Evolutionary conservation across 169 alveolate species (phyloP).

Genomic region (Theileria annulata): DNA sequence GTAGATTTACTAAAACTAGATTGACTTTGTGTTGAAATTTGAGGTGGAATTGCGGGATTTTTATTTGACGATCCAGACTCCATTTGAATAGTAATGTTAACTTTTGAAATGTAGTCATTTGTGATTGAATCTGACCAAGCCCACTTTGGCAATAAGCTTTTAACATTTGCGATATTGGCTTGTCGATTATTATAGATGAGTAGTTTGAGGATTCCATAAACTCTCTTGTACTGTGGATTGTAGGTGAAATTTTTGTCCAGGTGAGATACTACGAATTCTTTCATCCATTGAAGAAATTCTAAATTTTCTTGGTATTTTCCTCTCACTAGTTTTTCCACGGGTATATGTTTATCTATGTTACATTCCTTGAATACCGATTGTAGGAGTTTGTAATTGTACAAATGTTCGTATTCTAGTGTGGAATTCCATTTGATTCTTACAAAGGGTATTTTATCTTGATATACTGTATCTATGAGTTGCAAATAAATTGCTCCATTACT

Average conservation of each 20-base stretch:
- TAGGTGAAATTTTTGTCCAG: conserved; percentile 77
- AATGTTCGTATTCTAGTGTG: conserved; percentile 92
- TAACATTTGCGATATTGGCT: conserved; percentile 57
- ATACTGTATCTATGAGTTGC: conserved; percentile 90
- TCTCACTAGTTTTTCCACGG: conserved; percentile 87
- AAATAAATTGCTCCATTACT: conserved; percentile 95
- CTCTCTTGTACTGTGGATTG: conserved; percentile 65
- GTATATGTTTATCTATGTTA: conserved; percentile 88
- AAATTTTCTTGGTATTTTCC: conserved; percentile 95
- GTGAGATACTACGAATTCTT: conserved; percentile 89
- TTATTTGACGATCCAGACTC: not conserved
- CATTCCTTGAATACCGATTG: conserved; percentile 91
- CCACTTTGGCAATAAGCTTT: conserved; percentile 41
- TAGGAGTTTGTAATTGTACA: conserved; percentile 91
- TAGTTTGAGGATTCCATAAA: conserved; percentile 35
- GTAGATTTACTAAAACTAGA: conserved; percentile 4
- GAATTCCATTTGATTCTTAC: conserved; percentile 94
- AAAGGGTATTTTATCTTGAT: conserved; percentile 83
- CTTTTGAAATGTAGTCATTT: conserved; percentile 25
- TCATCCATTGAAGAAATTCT: conserved; percentile 97
- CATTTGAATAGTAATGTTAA: not conserved
- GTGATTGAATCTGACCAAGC: conserved; percentile 17
- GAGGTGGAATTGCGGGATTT: not conserved
- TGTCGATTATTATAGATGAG: conserved; percentile 59
- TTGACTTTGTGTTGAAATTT: conserved; percentile 12